phyloP scores from a whole-genome alignment of 768 basidiomycete species.

The Lentinus tigrinus region DNA sequence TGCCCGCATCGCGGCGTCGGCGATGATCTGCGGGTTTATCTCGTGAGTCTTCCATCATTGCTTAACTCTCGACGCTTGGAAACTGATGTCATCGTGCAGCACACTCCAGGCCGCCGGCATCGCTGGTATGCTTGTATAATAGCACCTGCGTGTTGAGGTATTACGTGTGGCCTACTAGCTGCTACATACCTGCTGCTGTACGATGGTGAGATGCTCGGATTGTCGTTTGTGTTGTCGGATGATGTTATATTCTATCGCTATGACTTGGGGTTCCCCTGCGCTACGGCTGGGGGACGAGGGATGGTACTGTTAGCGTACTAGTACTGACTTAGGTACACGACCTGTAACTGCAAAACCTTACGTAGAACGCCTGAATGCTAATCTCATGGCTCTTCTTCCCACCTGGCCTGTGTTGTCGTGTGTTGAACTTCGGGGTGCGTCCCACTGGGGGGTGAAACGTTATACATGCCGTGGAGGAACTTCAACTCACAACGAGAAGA shows the following conservation, averaged over 20 bases:
- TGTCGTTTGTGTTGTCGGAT: background rate
- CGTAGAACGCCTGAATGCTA: background rate
- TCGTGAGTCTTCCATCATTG: conserved; percentile 31
- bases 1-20: conserved; percentile 63
- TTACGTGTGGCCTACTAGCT: too few species aligned
- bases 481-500: too few species aligned
- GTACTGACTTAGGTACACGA: background rate
- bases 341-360: background rate
- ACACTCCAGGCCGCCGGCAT: conserved; percentile 32
- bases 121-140: conserved; percentile 29
- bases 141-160: too few species aligned
- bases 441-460: too few species aligned
- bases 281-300: background rate
- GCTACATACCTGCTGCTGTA: background rate
- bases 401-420: too few species aligned
- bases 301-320: background rate
- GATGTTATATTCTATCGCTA: too few species aligned
- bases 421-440: too few species aligned
- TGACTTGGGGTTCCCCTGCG: too few species aligned
- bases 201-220: background rate
- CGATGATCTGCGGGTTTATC: conserved; percentile 71
- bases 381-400: background rate
- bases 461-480: too few species aligned
- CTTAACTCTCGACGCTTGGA: background rate
- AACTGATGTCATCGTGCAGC: conserved; percentile 5